Percentiles rank a stretch among this genome's conserved stretches.
These are phyloP conservation scores for Pseudogymnoascus sp. DNA, from an alignment of 2,329 filamentous ascomycete species.

Conservation along the genomic window DNA sequence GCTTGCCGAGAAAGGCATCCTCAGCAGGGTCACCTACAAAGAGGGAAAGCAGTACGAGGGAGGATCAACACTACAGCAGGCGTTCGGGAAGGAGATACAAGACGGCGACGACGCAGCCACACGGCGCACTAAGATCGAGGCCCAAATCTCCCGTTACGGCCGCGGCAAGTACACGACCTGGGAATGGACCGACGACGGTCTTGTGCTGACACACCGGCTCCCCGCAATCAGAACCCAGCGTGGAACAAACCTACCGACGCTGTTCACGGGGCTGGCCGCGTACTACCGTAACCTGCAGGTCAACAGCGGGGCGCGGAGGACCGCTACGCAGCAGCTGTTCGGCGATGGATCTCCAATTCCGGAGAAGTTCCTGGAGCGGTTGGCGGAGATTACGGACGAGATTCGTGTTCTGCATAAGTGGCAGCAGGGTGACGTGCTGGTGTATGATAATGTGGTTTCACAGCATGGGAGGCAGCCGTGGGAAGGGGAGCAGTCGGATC, in stretches of 20 bases:
- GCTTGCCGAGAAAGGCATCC: constrained; percentile 38
- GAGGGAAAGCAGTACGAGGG: constrained; percentile 37
- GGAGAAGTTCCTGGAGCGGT: constrained; percentile 35
- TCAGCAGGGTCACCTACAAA: constrained; percentile 37
- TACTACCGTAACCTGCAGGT: constrained; percentile 35
- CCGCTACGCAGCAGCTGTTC: constrained; percentile 34
- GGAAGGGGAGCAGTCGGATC: constrained; percentile 39
- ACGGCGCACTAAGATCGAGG: constrained; percentile 37
- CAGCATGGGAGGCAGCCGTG: constrained; percentile 43
- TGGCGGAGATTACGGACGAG: constrained; percentile 40
- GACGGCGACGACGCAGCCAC: constrained; percentile 38
- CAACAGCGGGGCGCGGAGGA: constrained; percentile 23
- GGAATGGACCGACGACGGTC: constrained; percentile 39
- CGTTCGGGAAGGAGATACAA: constrained; percentile 40
- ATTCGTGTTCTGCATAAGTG: constrained; percentile 42
- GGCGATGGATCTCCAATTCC: constrained; percentile 41
- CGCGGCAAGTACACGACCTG: constrained; percentile 39
- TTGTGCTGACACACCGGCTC: constrained; percentile 38
- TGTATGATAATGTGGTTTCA: constrained; percentile 42
- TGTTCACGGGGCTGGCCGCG: constrained; percentile 40
- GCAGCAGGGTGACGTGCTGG: constrained; percentile 40
- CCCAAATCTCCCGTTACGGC: constrained; percentile 40
- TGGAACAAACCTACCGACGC: constrained; percentile 36
- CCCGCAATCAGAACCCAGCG: constrained; percentile 41
- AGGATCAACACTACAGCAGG: constrained; percentile 38